These are phyloP conservation scores for Cordyceps javanica DNA, from an alignment of 2,329 filamentous ascomycete genomes.

Conservation along the genomic window DNA sequence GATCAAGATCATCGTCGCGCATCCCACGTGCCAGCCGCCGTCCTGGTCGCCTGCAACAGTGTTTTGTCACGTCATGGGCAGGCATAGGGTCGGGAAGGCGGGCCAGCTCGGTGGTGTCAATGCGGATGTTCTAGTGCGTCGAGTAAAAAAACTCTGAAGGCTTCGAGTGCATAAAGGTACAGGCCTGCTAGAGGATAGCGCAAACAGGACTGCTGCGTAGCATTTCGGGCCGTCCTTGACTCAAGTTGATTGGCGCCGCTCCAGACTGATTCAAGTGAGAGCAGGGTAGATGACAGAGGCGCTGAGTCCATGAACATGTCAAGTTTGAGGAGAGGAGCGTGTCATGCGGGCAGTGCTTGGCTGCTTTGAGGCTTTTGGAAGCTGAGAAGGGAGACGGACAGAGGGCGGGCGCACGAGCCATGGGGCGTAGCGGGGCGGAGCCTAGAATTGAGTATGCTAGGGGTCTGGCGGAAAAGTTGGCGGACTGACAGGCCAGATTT, in stretches of 20 bases:
- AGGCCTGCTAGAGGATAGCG: no score
- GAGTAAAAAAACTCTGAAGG: background rate
- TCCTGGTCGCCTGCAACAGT: no score
- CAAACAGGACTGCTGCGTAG: background rate
- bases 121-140: background rate
- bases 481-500: background rate
- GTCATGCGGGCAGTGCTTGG: background rate
- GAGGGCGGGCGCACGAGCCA: background rate
- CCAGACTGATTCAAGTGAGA: background rate
- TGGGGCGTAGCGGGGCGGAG: background rate
- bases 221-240: background rate
- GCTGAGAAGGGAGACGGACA: background rate
- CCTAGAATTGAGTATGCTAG: background rate
- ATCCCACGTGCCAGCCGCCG: background rate
- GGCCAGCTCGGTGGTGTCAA: background rate
- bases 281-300: background rate
- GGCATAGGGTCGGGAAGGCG: background rate
- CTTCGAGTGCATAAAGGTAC: background rate
- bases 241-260: background rate
- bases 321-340: background rate
- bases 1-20: background rate
- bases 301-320: background rate
- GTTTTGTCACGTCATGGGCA: background rate
- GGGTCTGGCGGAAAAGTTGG: background rate
- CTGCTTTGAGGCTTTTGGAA: background rate